Conservation (phyloP, 1,284 basidiomycete species). For the Puccinia coronata region DNA sequence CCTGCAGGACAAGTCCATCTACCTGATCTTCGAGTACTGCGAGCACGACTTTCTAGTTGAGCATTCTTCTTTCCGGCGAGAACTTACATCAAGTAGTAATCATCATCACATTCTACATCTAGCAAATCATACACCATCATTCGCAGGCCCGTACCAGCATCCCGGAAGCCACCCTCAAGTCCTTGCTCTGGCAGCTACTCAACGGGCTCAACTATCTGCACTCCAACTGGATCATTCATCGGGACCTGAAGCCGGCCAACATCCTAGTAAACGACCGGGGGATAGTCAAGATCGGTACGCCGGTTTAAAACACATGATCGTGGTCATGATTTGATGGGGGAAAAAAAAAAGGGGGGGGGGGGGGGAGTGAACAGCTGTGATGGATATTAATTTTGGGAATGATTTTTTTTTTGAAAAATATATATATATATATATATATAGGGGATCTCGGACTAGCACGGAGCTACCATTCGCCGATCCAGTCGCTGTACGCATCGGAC, state of each 20-base stretch:
- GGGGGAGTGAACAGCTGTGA: no score
- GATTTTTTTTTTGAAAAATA: no score
- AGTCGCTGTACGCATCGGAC: conserved; percentile 46
- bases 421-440: no score
- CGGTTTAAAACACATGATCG: no score
- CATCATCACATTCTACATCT: no score
- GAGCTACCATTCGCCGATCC: conserved; percentile 68
- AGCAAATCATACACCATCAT: conserved; percentile 99
- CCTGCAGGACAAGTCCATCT: conserved; percentile 94
- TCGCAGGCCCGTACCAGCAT: conserved; percentile 81
- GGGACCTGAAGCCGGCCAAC: conserved; percentile 95
- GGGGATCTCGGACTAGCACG: conserved; percentile 86
- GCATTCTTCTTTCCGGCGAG: no score
- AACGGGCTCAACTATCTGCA: conserved; percentile 94
- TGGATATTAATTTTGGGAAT: no score
- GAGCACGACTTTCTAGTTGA: conserved; percentile 96
- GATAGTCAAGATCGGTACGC: conserved; percentile 86
- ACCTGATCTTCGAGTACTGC: conserved; percentile 98
- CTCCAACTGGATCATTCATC: conserved; percentile 89
- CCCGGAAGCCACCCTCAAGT: conserved; percentile 78
- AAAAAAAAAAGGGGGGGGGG: no score
- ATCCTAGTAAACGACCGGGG: conserved; percentile 88
- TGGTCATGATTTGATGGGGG: no score
- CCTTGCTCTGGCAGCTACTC: conserved; percentile 90
- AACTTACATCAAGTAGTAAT: no score